Percentiles rank a stretch among this genome's conserved stretches.
Conservation (phyloP, 129 eudicot species). For the sunflower (Helianthus annuus) region HanXRQr2.0-SUNRISE NC_035449.2:179232333-179232832, state of each 20-base stretch:
- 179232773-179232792: no score
- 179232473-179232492: background rate
- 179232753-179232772: no score
- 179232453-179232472: background rate
- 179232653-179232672: no score
- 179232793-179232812: no score
- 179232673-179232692: no score
- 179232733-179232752: no score
- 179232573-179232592: background rate
- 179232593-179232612: background rate
- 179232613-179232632: background rate
- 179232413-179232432: background rate
- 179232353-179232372: background rate
- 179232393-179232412: background rate
- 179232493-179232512: slow-evolving; percentile 5
- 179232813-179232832: no score
- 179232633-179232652: no score
- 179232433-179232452: background rate
- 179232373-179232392: background rate
- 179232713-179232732: no score
- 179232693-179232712: no score
- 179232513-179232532: background rate
- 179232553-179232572: no score
- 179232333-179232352: background rate
- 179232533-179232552: slow-evolving; percentile 15